Conservation (phyloP, 495 filamentous ascomycete genomes). For the Penicillium verhagenii region DNA sequence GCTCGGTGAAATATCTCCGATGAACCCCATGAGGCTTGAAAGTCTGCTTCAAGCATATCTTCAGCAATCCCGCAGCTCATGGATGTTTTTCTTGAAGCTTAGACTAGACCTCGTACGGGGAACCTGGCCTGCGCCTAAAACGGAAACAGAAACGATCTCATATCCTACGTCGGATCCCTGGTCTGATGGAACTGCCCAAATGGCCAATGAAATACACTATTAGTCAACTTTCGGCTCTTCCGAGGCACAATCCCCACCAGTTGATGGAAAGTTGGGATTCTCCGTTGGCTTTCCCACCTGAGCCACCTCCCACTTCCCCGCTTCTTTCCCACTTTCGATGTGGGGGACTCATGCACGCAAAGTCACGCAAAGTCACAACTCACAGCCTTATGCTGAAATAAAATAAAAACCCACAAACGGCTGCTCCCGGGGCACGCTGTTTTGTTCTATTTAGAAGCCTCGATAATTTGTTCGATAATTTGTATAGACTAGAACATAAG, state of each 20-base stretch:
- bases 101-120: neutral
- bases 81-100: neutral
- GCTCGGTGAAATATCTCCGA: neutral
- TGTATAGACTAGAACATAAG: neutral
- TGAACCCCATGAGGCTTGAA: neutral
- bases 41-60: neutral
- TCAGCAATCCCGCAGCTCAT: neutral
- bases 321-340: neutral
- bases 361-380: neutral
- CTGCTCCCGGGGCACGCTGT: neutral
- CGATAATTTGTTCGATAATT: neutral
- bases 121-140: too few relatives aligned
- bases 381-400: neutral
- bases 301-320: conserved; percentile 28
- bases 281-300: too few relatives aligned
- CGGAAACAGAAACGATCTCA: too few relatives aligned
- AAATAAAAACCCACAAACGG: too few relatives aligned
- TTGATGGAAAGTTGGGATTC: too few relatives aligned
- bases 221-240: too few relatives aligned
- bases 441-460: neutral
- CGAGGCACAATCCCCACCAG: too few relatives aligned
- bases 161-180: too few relatives aligned
- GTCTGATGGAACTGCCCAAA: too few relatives aligned
- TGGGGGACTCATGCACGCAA: neutral
- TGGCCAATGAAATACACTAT: too few relatives aligned